A percentile compares a stretch with the other conserved stretches of the same genome.
Conservation (phyloP, 2,329 filamentous ascomycete genomes). For the Ascochyta koolunga region DNA sequence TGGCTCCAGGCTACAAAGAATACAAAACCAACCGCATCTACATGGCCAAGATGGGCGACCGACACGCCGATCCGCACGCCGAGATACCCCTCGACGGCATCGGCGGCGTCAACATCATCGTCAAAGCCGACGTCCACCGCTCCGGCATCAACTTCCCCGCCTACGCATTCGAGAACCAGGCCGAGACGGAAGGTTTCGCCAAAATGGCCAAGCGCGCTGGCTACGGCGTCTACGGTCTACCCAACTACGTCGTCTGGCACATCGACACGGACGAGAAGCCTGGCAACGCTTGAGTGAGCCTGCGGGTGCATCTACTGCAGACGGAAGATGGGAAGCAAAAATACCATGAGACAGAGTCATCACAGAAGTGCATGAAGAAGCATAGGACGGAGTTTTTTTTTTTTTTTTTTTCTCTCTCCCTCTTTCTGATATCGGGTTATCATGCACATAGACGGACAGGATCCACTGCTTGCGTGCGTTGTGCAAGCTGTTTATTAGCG, state of each 20-base stretch:
- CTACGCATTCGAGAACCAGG: slow-evolving; percentile 98
- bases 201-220: slow-evolving; percentile 98
- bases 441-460: slow-evolving; percentile 1
- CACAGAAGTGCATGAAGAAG: neutral
- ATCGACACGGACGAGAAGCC: slow-evolving; percentile 95
- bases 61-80: slow-evolving; percentile 87
- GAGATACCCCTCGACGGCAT: slow-evolving; percentile 94
- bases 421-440: neutral
- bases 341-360: neutral
- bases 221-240: slow-evolving; percentile 88
- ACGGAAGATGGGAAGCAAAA: neutral
- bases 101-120: slow-evolving; percentile 94
- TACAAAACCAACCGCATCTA: slow-evolving; percentile 89
- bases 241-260: slow-evolving; percentile 99
- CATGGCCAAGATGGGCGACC: slow-evolving; percentile 90
- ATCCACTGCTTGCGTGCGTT: neutral
- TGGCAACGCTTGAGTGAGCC: slow-evolving; percentile 64
- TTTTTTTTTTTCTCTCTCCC: neutral
- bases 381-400: slow-evolving; percentile 12
- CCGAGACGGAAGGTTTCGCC: slow-evolving; percentile 97
- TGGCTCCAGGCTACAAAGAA: slow-evolving; percentile 81
- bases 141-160: slow-evolving; percentile 97
- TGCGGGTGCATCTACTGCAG: no score
- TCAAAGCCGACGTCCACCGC: slow-evolving; percentile 97
- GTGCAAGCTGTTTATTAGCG: neutral